These are phyloP conservation scores for Apophysomyces trapeziformis DNA, from an alignment of 371 early-diverging fungal genomes.

Conservation along the genomic window DNA sequence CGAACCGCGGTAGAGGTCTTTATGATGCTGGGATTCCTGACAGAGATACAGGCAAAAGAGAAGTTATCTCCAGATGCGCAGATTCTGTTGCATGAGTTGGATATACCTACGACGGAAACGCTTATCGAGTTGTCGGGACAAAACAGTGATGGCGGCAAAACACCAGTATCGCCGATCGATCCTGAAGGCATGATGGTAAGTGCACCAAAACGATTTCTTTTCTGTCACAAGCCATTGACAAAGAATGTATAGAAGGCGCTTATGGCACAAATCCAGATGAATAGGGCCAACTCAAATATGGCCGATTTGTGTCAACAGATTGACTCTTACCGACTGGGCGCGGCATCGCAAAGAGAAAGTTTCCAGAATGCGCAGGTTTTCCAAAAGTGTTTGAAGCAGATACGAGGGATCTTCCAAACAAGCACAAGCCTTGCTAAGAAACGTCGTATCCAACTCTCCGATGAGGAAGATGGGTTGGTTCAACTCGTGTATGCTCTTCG, in stretches of 20 bases:
- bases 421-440: constrained; percentile 42
- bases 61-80: constrained; percentile 54
- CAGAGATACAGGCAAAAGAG: constrained; percentile 46
- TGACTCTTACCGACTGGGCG: constrained; percentile 48
- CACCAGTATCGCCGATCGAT: constrained; percentile 44
- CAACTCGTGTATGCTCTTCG: constrained; percentile 52
- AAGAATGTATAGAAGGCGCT: constrained; percentile 42
- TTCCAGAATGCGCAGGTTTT: constrained; percentile 58
- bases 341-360: constrained; percentile 47
- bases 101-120: constrained; percentile 48
- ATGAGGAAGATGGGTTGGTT: constrained; percentile 43
- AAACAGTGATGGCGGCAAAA: constrained; percentile 45
- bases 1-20: constrained; percentile 49
- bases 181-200: constrained; percentile 56
- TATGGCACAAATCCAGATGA: constrained; percentile 60
- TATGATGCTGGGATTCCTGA: constrained; percentile 49
- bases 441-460: constrained; percentile 30
- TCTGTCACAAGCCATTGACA: neutral
- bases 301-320: constrained; percentile 57
- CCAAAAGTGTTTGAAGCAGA: constrained; percentile 54
- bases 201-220: neutral
- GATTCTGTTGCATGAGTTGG: constrained; percentile 52
- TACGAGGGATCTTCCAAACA: constrained; percentile 51
- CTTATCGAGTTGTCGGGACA: constrained; percentile 51
- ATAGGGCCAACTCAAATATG: constrained; percentile 57